Evolutionary conservation across 331 rosid species (phyloP).

Genomic region (Quercus lobata): DNA sequence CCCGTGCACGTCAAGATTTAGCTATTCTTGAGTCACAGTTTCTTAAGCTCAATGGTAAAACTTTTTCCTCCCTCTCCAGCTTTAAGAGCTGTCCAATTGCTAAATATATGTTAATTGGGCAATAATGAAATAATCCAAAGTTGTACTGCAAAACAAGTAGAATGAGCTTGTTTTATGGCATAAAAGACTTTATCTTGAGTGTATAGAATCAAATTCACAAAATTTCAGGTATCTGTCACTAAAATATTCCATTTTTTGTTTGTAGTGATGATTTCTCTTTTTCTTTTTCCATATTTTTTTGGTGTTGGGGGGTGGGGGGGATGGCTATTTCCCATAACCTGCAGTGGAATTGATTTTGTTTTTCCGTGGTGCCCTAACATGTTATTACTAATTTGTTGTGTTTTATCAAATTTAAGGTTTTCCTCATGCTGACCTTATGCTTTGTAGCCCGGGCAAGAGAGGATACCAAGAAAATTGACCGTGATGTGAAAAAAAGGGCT

Average conservation of each 20-base stretch:
- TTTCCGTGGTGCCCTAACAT: neutral
- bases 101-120: neutral
- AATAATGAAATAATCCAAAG: neutral
- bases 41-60: slow-evolving; percentile 89
- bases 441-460: slow-evolving; percentile 85
- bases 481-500: slow-evolving; percentile 78
- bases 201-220: neutral
- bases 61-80: slow-evolving; percentile 5
- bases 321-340: neutral
- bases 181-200: neutral
- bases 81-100: neutral
- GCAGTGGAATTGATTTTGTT: neutral
- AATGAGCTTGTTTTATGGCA: neutral
- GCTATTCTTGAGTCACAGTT: slow-evolving; percentile 83
- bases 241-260: neutral
- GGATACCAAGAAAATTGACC: slow-evolving; percentile 81
- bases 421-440: slow-evolving; percentile 16
- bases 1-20: slow-evolving; percentile 83
- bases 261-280: neutral
- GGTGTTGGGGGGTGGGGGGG: neutral
- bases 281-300: neutral
- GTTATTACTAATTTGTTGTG: neutral
- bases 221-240: neutral
- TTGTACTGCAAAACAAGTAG: neutral
- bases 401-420: slow-evolving; percentile 13